Evolutionary conservation across 768 basidiomycete genomes (phyloP).

Genomic region (Lactarius vividus): DNA sequence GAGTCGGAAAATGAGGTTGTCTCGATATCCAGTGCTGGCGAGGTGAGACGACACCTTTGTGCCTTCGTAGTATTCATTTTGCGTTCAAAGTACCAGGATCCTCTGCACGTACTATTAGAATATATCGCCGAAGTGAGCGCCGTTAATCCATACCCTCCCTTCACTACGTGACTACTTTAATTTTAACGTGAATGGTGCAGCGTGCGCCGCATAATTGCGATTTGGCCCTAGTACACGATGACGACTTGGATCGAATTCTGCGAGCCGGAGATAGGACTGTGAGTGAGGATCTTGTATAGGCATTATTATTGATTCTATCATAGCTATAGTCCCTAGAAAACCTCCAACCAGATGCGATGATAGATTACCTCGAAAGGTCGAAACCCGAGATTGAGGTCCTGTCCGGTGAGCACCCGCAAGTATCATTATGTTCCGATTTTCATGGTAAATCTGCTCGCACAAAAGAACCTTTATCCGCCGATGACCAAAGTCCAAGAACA

Average conservation of each 20-base stretch:
- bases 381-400: background rate
- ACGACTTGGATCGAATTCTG: background rate
- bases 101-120: background rate
- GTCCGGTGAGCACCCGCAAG: background rate
- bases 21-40: background rate
- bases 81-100: background rate
- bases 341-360: background rate
- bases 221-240: background rate
- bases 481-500: no score
- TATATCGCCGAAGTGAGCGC: background rate
- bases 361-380: background rate
- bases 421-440: background rate
- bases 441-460: background rate
- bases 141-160: background rate
- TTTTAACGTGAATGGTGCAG: background rate
- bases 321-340: background rate
- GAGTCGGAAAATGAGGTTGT: background rate
- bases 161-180: background rate
- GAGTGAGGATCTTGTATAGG: background rate
- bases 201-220: background rate
- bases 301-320: background rate
- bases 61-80: background rate
- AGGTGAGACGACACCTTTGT: background rate
- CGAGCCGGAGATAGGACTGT: background rate
- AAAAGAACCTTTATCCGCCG: no score